phyloP scores from a whole-genome alignment of 1,284 basidiomycete genomes.

The Pascua sp. region DNA sequence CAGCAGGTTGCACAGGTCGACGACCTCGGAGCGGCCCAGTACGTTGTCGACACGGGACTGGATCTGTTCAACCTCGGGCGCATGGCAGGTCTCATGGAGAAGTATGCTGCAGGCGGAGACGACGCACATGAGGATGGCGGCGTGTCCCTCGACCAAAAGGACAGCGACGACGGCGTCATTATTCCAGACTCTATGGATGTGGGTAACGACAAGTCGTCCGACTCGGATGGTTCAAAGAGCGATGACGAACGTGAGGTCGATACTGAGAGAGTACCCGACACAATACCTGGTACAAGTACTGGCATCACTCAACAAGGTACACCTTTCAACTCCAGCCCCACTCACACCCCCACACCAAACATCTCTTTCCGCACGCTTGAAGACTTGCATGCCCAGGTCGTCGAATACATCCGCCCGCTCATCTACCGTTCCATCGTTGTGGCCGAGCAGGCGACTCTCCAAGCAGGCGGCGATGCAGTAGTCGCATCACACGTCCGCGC shows the following conservation, averaged over 20 bases:
- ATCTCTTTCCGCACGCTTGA: conserved; percentile 18
- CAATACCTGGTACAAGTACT: no score
- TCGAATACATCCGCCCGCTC: conserved; percentile 20
- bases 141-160: not conserved
- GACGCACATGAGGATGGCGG: not conserved
- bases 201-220: not conserved
- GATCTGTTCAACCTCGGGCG: conserved; percentile 26
- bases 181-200: not conserved
- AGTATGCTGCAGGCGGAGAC: not conserved
- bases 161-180: no score
- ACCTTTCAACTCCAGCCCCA: no score
- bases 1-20: not conserved
- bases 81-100: conserved; percentile 7
- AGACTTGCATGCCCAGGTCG: conserved; percentile 17
- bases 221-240: no score
- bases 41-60: conserved; percentile 11
- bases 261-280: no score
- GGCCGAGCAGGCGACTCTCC: conserved; percentile 14
- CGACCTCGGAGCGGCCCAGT: not conserved
- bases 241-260: no score
- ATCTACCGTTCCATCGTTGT: conserved; percentile 19
- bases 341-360: not conserved
- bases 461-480: not conserved
- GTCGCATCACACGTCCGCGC: not conserved
- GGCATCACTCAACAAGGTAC: no score